Evolutionary conservation across 2,329 filamentous ascomycete genomes (phyloP).

Genomic region (Pyrenochaeta sp.): DNA sequence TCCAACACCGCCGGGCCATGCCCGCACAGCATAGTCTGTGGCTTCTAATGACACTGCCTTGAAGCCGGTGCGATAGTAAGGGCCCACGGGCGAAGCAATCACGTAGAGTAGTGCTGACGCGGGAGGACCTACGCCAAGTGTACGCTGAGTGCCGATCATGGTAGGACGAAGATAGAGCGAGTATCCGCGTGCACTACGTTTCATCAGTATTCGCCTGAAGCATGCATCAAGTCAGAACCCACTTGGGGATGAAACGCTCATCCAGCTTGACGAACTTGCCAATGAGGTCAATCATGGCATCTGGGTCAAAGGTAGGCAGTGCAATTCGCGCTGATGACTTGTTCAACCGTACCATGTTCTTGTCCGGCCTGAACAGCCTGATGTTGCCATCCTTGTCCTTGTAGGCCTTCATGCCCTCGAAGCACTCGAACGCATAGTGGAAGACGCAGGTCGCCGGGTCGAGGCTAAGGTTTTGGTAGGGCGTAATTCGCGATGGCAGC

Average conservation of each 20-base stretch:
- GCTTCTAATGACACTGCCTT: constrained; percentile 96
- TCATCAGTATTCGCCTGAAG: constrained; percentile 12
- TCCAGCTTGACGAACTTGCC: constrained; percentile 81
- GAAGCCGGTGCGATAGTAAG: constrained; percentile 98
- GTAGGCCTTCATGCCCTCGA: constrained; percentile 99
- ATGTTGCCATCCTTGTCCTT: constrained; percentile 81
- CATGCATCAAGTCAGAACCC: constrained; percentile 44
- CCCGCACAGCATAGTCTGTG: constrained; percentile 94
- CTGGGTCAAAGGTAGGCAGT: constrained; percentile 81
- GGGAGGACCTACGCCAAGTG: constrained; percentile 90
- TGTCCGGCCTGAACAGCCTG: constrained; percentile 91
- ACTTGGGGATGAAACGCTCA: constrained; percentile 85
- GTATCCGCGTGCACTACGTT: constrained; percentile 73
- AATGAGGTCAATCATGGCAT: constrained; percentile 81
- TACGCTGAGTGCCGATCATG: constrained; percentile 96
- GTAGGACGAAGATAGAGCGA: constrained; percentile 95
- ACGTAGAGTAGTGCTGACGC: constrained; percentile 91
- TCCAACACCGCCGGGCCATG: constrained; percentile 96
- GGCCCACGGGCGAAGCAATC: constrained; percentile 94
- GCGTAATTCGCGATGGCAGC: constrained; percentile 82
- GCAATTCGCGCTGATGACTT: constrained; percentile 91
- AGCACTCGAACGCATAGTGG: constrained; percentile 98
- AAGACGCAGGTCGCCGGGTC: constrained; percentile 97
- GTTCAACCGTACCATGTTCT: constrained; percentile 96
- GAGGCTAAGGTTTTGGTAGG: constrained; percentile 96